Evolutionary conservation across 495 filamentous ascomycete species (phyloP).

Genomic region (Darksidea phi): DNA sequence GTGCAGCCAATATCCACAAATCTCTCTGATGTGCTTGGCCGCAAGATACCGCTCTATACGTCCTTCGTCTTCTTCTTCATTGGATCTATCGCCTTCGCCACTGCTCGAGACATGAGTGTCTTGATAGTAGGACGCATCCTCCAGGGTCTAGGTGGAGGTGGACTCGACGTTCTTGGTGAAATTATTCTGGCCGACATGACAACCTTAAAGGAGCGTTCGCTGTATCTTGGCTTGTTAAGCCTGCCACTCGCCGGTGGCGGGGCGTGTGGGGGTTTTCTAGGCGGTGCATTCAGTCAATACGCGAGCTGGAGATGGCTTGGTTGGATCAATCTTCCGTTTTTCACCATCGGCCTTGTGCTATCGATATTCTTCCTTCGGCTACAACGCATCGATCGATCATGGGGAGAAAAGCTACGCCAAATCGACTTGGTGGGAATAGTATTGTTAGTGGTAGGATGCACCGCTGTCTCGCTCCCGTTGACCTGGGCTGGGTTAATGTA

Average conservation of each 20-base stretch:
- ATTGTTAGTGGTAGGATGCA: conserved; percentile 35
- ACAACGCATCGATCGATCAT: conserved; percentile 33
- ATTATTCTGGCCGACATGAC: conserved; percentile 21
- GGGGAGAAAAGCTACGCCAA: conserved; percentile 33
- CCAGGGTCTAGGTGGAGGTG: conserved; percentile 20
- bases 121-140: conserved; percentile 14
- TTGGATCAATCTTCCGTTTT: conserved; percentile 47
- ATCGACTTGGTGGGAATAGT: conserved; percentile 32
- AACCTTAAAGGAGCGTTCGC: conserved; percentile 40
- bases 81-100: conserved; percentile 16
- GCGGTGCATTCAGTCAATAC: conserved; percentile 20
- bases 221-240: conserved; percentile 44
- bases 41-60: conserved; percentile 3
- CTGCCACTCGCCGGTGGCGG: conserved; percentile 23
- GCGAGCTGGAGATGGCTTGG: conserved; percentile 48
- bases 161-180: conserved; percentile 11
- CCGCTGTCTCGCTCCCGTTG: conserved; percentile 33
- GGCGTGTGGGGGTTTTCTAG: conserved; percentile 21
- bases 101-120: conserved; percentile 5
- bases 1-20: too few relatives aligned
- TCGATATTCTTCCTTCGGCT: conserved; percentile 40
- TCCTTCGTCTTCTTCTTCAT: conserved; percentile 4
- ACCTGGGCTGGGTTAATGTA: conserved; percentile 46
- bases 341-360: conserved; percentile 32
- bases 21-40: conserved; percentile 25